These are phyloP conservation scores for Beta macrorhiza DNA, from an alignment of 179 eudicot genomes.

Conservation along the genomic window DNA sequence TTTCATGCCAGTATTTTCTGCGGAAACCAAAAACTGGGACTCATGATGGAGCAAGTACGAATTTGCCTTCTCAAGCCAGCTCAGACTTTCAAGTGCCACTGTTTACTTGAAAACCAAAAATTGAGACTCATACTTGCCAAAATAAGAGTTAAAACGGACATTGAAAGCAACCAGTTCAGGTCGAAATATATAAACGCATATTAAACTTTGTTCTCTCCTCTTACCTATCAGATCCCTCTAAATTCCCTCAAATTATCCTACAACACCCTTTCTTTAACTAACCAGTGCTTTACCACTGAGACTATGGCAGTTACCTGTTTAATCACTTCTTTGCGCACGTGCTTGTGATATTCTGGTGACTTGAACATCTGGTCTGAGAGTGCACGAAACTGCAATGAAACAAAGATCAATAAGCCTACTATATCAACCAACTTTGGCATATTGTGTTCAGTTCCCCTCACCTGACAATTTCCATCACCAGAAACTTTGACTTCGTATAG, in stretches of 20 bases:
- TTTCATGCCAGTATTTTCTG: background rate
- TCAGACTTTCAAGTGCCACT: background rate
- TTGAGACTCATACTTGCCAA: background rate
- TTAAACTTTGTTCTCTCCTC: background rate
- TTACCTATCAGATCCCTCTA: background rate
- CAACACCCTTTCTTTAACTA: background rate
- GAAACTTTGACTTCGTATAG: conserved; percentile 74
- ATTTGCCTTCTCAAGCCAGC: background rate
- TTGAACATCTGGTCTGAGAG: conserved; percentile 86
- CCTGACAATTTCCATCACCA: conserved; percentile 99
- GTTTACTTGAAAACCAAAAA: background rate
- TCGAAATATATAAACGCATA: background rate
- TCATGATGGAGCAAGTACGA: background rate
- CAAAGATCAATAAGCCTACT: conserved; percentile 19
- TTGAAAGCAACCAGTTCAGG: background rate
- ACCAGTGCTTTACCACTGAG: background rate
- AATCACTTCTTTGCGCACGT: conserved; percentile 77
- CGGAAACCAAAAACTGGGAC: background rate
- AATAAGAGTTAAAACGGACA: background rate
- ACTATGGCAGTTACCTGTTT: conserved; percentile 58
- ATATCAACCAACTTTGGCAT: background rate
- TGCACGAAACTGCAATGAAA: conserved; percentile 77
- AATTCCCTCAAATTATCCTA: background rate
- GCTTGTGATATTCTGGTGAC: conserved; percentile 77
- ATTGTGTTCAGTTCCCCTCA: conserved; percentile 33